phyloP scores from a whole-genome alignment of 371 early-diverging fungal genomes.

The Actinomortierella wolfii region DNA sequence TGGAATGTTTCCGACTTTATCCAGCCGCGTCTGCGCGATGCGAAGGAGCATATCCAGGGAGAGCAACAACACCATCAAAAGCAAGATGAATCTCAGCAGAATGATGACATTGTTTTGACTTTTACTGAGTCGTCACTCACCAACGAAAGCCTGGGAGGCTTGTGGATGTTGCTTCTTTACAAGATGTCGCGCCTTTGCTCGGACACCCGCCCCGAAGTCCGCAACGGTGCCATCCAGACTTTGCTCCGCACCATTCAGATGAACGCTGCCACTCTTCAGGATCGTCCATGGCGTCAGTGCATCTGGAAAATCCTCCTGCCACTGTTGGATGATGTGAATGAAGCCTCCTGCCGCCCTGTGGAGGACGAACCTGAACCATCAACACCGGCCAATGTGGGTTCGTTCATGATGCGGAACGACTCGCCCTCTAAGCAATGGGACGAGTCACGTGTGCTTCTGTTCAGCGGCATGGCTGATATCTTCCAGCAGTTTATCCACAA shows the following conservation, averaged over 20 bases:
- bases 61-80: no score
- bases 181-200: constrained; percentile 84
- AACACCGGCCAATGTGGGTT: constrained; percentile 50
- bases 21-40: constrained; percentile 67
- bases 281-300: constrained; percentile 81
- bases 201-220: constrained; percentile 90
- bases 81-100: no score
- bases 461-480: constrained; percentile 75
- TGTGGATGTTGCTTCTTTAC: constrained; percentile 89
- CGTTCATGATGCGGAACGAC: constrained; percentile 68
- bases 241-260: constrained; percentile 91
- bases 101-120: constrained; percentile 25
- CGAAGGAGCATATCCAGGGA: background rate
- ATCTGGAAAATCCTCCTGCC: constrained; percentile 92
- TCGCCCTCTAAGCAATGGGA: constrained; percentile 93
- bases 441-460: constrained; percentile 87
- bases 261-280: constrained; percentile 74
- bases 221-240: constrained; percentile 94
- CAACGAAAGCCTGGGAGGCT: constrained; percentile 56
- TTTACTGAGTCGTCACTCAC: constrained; percentile 54
- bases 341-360: constrained; percentile 48
- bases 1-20: constrained; percentile 91
- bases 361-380: constrained; percentile 21
- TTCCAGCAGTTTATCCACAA: constrained; percentile 72
- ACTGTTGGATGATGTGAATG: constrained; percentile 78